Conservation (phyloP, 2,329 filamentous ascomycete genomes). For the Leptographium procerum region DNA sequence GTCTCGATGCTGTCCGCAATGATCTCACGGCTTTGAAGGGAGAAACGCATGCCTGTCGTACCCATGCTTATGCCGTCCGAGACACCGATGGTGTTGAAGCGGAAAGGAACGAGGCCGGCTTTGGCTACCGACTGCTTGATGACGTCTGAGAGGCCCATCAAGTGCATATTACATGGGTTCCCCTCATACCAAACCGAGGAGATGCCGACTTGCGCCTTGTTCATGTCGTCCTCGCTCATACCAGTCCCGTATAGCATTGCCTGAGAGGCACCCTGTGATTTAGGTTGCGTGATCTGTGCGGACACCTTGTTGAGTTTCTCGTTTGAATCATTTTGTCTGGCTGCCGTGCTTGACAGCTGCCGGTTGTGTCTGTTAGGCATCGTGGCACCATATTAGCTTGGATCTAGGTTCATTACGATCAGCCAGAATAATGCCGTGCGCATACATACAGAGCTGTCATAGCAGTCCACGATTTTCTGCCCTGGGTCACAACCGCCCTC, state of each 20-base stretch:
- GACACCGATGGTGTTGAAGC: constrained; percentile 98
- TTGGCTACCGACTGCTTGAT: constrained; percentile 52
- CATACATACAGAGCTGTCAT: background rate
- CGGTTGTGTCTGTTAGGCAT: constrained; percentile 25
- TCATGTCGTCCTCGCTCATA: constrained; percentile 74
- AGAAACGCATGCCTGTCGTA: constrained; percentile 79
- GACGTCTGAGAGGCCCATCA: constrained; percentile 75
- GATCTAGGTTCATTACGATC: background rate
- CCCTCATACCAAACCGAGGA: constrained; percentile 97
- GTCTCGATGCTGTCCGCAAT: constrained; percentile 98
- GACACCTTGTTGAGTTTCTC: constrained; percentile 72
- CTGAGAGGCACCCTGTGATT: constrained; percentile 95
- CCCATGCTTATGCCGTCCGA: constrained; percentile 98
- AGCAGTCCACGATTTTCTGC: background rate
- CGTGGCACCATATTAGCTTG: background rate
- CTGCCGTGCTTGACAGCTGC: constrained; percentile 37
- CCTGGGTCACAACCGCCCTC: background rate
- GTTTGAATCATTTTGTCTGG: constrained; percentile 32
- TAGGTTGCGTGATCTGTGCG: constrained; percentile 80
- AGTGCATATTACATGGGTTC: constrained; percentile 99
- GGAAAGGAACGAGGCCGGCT: constrained; percentile 79
- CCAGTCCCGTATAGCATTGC: constrained; percentile 98
- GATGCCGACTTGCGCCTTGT: constrained; percentile 95
- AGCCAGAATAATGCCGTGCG: background rate
- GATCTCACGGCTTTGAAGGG: constrained; percentile 85